Percentiles rank a stretch among this genome's conserved stretches.
Evolutionary conservation across 164 flowering plant genomes (phyloP).

Genomic region (Saururus chinensis): DNA sequence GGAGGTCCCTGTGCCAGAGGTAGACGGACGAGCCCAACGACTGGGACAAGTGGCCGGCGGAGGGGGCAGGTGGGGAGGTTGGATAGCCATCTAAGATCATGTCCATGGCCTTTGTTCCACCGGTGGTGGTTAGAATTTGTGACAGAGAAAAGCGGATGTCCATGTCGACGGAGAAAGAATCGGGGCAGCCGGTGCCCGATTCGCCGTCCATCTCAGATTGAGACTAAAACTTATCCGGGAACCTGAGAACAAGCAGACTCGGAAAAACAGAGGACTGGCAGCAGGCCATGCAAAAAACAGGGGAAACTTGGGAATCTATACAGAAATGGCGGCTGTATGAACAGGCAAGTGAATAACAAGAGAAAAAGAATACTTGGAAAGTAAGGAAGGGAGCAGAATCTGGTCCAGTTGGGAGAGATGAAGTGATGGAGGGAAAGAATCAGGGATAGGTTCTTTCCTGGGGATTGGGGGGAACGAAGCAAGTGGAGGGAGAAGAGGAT

Average conservation of each 20-base stretch:
- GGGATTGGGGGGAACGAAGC: too few relatives aligned
- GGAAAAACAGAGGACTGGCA: background rate
- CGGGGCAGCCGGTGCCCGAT: constrained; percentile 15
- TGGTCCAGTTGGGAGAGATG: too few relatives aligned
- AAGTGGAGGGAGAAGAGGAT: background rate
- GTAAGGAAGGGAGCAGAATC: too few relatives aligned
- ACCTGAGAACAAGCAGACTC: background rate
- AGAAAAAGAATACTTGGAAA: too few relatives aligned
- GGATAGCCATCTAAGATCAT: constrained; percentile 42
- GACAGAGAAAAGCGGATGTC: constrained; percentile 43
- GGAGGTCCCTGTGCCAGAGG: constrained; percentile 54
- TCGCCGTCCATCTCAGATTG: constrained; percentile 17
- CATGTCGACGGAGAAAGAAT: constrained; percentile 4
- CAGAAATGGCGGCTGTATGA: background rate
- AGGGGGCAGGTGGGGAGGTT: constrained; percentile 11
- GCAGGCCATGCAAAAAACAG: background rate
- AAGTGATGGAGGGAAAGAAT: too few relatives aligned
- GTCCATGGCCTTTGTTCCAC: constrained; percentile 49
- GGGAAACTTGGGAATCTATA: background rate
- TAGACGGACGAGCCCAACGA: constrained; percentile 75
- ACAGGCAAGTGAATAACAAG: background rate
- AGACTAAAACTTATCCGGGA: background rate
- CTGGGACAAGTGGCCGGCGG: constrained; percentile 10
- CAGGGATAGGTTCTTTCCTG: too few relatives aligned
- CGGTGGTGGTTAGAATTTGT: constrained; percentile 32